These are phyloP conservation scores for Trebouxiophyceae sp. DNA, from an alignment of 163 green algal species.

Conservation along the genomic window DNA sequence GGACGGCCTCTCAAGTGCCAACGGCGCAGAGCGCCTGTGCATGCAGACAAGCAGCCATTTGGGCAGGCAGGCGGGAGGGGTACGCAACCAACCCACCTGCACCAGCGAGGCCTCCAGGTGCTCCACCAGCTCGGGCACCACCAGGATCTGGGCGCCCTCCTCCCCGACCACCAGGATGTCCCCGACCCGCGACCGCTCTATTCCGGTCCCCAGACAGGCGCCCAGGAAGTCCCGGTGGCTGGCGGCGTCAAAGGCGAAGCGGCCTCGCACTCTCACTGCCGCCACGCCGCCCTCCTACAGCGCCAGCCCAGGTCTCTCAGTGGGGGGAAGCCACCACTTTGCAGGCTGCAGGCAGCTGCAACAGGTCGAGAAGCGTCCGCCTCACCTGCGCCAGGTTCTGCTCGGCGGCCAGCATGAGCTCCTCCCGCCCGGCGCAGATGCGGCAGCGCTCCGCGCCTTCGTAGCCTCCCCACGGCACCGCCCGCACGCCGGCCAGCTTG, in stretches of 20 bases:
- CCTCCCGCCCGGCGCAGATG: neutral
- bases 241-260: slow-evolving; percentile 82
- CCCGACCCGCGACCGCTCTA: slow-evolving; percentile 39
- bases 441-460: slow-evolving; percentile 5
- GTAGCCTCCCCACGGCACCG: slow-evolving; percentile 51
- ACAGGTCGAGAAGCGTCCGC: neutral
- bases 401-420: neutral
- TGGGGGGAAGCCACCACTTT: neutral
- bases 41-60: no score
- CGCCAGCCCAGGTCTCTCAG: neutral
- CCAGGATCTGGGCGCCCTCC: slow-evolving; percentile 65
- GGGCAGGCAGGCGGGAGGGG: no score
- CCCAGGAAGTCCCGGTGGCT: slow-evolving; percentile 78
- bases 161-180: slow-evolving; percentile 83
- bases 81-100: no score
- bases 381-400: neutral
- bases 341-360: neutral
- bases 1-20: no score
- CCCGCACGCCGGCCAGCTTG: slow-evolving; percentile 26
- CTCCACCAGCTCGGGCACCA: slow-evolving; percentile 57
- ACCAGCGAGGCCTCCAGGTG: slow-evolving; percentile 57
- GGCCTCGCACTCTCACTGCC: slow-evolving; percentile 47
- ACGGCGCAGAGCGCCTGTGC: no score
- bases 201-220: slow-evolving; percentile 68
- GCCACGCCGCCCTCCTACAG: slow-evolving; percentile 20